Percentiles rank a stretch among this genome's conserved stretches.
phyloP scores from a whole-genome alignment of 257 asterid genomes.

The Solanum chiquidenum region DNA sequence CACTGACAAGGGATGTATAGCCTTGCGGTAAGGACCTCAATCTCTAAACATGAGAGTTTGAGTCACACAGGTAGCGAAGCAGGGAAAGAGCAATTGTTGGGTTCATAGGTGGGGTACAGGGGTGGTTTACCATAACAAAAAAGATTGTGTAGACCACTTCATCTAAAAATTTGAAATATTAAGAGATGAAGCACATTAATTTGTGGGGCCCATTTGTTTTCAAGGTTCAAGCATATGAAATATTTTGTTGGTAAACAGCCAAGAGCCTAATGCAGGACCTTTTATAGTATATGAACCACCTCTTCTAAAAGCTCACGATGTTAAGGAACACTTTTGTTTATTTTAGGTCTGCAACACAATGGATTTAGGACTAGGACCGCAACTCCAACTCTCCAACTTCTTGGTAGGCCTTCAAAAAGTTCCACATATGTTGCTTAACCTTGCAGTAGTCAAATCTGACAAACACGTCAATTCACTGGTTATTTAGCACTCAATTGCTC shows the following conservation, averaged over 20 bases:
- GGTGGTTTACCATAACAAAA: background rate
- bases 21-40: background rate
- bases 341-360: background rate
- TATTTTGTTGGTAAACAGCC: background rate
- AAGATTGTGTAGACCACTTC: background rate
- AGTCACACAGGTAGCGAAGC: background rate
- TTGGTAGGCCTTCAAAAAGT: background rate
- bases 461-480: background rate
- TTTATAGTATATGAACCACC: background rate
- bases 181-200: background rate
- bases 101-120: background rate
- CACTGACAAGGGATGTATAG: background rate
- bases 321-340: background rate
- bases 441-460: background rate
- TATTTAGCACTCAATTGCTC: background rate
- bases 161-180: background rate
- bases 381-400: background rate
- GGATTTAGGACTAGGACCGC: background rate
- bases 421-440: background rate
- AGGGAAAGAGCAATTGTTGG: background rate
- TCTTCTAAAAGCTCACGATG: background rate
- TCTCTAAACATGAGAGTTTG: background rate
- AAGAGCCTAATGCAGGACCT: background rate
- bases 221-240: background rate
- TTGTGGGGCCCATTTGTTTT: background rate